These are phyloP conservation scores for Trypanosoma cruzi DNA, from an alignment of 208 protist species.

Conservation along the genomic window DNA sequence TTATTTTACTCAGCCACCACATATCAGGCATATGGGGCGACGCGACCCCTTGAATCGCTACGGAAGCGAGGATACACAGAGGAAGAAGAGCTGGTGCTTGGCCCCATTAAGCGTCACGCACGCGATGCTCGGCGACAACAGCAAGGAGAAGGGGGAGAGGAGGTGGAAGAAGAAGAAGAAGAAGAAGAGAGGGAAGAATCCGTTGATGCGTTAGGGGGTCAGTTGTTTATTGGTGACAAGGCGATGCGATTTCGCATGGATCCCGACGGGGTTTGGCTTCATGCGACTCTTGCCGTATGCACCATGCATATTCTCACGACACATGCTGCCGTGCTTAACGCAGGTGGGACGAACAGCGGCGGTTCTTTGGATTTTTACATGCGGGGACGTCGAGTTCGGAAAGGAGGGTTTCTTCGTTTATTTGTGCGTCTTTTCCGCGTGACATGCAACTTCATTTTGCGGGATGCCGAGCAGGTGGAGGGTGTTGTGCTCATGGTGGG, in stretches of 20 bases:
- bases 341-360: conserved; percentile 39
- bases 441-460: conserved; percentile 63
- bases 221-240: conserved; percentile 12
- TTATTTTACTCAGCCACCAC: conserved; percentile 62
- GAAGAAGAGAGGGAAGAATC: conserved; percentile 2
- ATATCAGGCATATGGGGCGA: conserved; percentile 8
- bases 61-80: conserved; percentile 51
- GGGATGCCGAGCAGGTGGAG: conserved; percentile 33
- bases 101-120: not conserved
- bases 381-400: conserved; percentile 24
- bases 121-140: not conserved
- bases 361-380: not conserved
- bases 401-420: conserved; percentile 77
- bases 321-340: conserved; percentile 55
- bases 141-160: not conserved
- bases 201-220: not conserved
- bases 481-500: conserved; percentile 41
- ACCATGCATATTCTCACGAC: conserved; percentile 59
- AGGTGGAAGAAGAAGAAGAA: not conserved
- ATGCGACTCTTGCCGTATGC: conserved; percentile 68
- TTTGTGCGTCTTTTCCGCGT: conserved; percentile 80
- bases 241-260: conserved; percentile 32
- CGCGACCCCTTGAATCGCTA: not conserved
- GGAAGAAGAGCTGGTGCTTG: conserved; percentile 45
- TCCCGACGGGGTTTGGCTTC: conserved; percentile 80